Evolutionary conservation across 164 flowering plant genomes (phyloP), one percentile per base, ranked within the genome.

Genomic region (Vitis labrusca): DNA sequence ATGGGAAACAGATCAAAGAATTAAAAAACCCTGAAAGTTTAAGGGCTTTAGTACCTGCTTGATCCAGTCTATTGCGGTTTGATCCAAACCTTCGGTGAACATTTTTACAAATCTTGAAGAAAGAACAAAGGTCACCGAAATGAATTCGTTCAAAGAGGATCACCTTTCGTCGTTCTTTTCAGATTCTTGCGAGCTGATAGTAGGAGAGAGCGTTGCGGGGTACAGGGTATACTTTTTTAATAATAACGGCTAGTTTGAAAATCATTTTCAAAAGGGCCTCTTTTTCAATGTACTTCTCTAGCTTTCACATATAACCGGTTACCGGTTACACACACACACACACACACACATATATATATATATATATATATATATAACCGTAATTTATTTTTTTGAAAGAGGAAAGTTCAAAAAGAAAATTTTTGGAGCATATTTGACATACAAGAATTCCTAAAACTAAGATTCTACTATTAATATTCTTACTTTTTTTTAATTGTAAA

Each of bases 51-150:
- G 10, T 80, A 88, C 96, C 93, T 86, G 85, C 15, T 89, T 91
- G 76, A 89, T 71, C 94, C 94, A 91, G 72, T 81, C 78, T 64
- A 89, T 80, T 7, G 97, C 92, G 54, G 63, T 80, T 57, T 91
- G 87, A 68, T 91, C 97, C 55, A 91, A 66, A 5, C 94, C 97
- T 64, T 91, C 91, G 0, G 94, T 88, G 74, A 91, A 91, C 97
- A 91, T 91, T 59, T 67, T 73, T 48, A 10, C 48, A 2, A 23
- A 51, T 50, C 60, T 68, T 65, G 57, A 50, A 53, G 23, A 16
- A 27, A 47, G 57, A 57, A 19, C 3, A 53, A 66, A 37, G 13
- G 65, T 12, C 52, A 55, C 32, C 16, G 61, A 59, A 59, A 27
- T 27, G 61, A 27, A 5, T 10, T 32, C 37, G 61, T 23, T 27